Conservation (phyloP, 2,329 filamentous ascomycete species). For the Paecilomyces niveus region DNA sequence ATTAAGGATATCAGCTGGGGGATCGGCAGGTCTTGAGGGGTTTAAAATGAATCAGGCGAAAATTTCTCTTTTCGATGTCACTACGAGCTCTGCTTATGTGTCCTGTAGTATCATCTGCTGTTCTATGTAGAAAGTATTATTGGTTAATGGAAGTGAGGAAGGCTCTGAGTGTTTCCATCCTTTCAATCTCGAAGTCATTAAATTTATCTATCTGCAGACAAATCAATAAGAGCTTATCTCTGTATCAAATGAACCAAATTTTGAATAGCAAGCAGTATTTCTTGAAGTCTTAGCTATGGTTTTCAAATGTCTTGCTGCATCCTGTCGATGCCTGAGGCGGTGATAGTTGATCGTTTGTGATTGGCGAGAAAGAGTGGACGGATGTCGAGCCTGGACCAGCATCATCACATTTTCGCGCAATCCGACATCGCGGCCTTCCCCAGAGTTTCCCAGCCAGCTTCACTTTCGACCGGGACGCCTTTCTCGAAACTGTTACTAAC, state of each 20-base stretch:
- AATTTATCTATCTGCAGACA: not conserved
- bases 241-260: not conserved
- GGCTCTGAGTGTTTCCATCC: not conserved
- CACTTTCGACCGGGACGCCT: not conserved
- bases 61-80: not conserved
- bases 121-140: not conserved
- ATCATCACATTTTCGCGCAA: conserved; percentile 29
- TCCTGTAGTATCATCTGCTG: not conserved
- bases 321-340: conserved; percentile 17
- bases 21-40: conserved; percentile 58
- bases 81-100: not conserved
- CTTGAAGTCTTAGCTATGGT: not conserved
- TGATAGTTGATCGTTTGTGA: conserved; percentile 10
- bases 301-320: not conserved
- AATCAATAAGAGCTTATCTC: not conserved
- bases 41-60: not conserved
- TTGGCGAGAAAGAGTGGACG: conserved; percentile 13
- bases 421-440: conserved; percentile 10
- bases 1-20: conserved; percentile 87
- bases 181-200: not conserved
- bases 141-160: not conserved
- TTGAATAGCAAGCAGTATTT: not conserved
- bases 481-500: conserved; percentile 4
- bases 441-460: conserved; percentile 11
- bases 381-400: conserved; percentile 7